Evolutionary conservation across 2,329 filamentous ascomycete genomes (phyloP), one percentile per base, ranked within the genome.

Genomic region (Fusarium liriodendri): DNA sequence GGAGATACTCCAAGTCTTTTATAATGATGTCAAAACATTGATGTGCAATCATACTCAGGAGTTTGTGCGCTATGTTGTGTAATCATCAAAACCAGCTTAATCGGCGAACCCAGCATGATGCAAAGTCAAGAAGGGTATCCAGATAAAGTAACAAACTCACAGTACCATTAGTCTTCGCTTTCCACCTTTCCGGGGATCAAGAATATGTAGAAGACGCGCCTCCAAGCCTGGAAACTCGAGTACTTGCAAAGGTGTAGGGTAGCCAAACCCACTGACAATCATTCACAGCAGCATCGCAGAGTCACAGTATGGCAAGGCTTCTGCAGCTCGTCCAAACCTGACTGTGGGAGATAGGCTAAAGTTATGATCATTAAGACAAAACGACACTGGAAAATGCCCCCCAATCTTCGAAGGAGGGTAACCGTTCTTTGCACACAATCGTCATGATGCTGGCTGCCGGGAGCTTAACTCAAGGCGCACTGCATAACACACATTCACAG

Each of bases 121-220:
- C 5, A 1, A n/a, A n/a, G 16, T 11, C 25, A 50, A 8, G 45
- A 27, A 50, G 16, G 45, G 2, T 11, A 25, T 2, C 14, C 3
- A 50, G 8, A 29, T 11, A 6, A 27, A 11, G 2, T 3, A 6
- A 0, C 2, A 13, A 27, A 1, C 10, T 1, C 8, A 6, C 3
- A 10, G 4, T 3, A 2, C 6, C 5, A 29, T 11, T 3, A 13
- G 2, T 4, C 4, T 25, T 8, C 14, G 18, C 5, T 16, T 16
- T 16, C 0, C 0, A 4, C 9, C 14, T 25, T 47, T 25, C 9
- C 5, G 14, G 13, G 20, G 42, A 25, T 9, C 42, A 47, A 16
- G 4, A 25, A 10, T 47, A 25, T 18, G 14, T 16, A 7, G 20
- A 16, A 45, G 22, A 25, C 13, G 9, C 42, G 14, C 13, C 42